Conservation (phyloP, 2,329 filamentous ascomycete species). For the Cladosporium sp. region DNA sequence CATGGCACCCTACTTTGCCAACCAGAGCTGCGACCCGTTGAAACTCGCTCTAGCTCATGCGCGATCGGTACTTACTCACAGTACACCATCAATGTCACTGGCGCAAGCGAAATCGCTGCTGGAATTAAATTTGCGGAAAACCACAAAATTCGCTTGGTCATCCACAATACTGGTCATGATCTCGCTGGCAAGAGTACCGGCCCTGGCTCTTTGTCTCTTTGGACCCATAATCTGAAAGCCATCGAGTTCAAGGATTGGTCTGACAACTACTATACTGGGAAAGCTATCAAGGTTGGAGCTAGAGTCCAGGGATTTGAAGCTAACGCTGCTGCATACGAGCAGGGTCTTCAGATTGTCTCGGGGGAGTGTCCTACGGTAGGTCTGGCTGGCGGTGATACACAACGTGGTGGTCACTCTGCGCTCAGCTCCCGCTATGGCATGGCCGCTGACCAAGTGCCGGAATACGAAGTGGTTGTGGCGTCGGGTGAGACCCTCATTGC, state of each 20-base stretch:
- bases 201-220: constrained; percentile 52
- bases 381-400: constrained; percentile 54
- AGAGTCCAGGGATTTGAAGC: constrained; percentile 50
- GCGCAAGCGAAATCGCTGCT: constrained; percentile 20
- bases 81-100: constrained; percentile 26
- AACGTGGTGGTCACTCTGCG: constrained; percentile 56
- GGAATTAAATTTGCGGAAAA: constrained; percentile 39
- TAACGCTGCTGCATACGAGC: constrained; percentile 41
- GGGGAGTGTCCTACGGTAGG: constrained; percentile 54
- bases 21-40: constrained; percentile 41
- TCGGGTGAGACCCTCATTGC: constrained; percentile 46
- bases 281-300: constrained; percentile 50
- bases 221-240: constrained; percentile 53
- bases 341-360: constrained; percentile 49
- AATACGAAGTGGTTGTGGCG: constrained; percentile 43
- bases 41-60: constrained; percentile 33
- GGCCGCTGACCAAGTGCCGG: constrained; percentile 54
- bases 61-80: constrained; percentile 40
- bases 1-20: constrained; percentile 37
- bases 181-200: constrained; percentile 56
- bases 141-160: constrained; percentile 48
- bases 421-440: constrained; percentile 53
- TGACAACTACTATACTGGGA: constrained; percentile 43
- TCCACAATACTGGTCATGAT: constrained; percentile 42
- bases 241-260: constrained; percentile 42